Percentiles rank a stretch among this genome's conserved stretches.
Evolutionary conservation across 2,329 filamentous ascomycete species (phyloP).

Genomic region (Epichloe hybrida): DNA sequence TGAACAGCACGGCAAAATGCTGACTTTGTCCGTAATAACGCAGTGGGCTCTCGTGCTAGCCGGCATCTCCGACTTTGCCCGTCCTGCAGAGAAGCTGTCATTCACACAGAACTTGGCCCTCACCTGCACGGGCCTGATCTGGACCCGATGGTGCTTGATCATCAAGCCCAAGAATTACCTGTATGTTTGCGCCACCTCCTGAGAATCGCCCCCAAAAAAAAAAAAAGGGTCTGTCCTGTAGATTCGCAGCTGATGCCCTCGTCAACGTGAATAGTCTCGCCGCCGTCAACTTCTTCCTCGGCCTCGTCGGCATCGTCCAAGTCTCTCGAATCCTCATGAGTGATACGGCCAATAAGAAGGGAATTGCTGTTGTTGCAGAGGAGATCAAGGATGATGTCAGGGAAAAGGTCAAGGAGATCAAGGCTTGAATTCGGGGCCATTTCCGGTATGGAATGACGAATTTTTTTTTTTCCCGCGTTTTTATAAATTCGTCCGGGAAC

Average conservation of each 20-base stretch:
- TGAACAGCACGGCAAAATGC: neutral
- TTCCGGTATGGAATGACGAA: neutral
- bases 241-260: neutral
- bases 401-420: slow-evolving; percentile 15
- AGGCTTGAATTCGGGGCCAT: neutral
- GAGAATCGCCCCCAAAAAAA: neutral
- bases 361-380: slow-evolving; percentile 19
- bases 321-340: slow-evolving; percentile 60
- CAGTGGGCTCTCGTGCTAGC: slow-evolving; percentile 88
- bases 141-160: slow-evolving; percentile 97
- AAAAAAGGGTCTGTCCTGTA: neutral
- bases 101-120: slow-evolving; percentile 85
- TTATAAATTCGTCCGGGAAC: too few relatives aligned
- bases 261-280: slow-evolving; percentile 49
- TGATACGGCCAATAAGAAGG: slow-evolving; percentile 45
- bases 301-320: slow-evolving; percentile 73
- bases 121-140: slow-evolving; percentile 84
- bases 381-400: slow-evolving; percentile 29
- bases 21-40: neutral
- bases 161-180: slow-evolving; percentile 90
- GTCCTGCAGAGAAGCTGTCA: slow-evolving; percentile 84
- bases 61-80: slow-evolving; percentile 80
- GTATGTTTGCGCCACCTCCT: slow-evolving; percentile 32
- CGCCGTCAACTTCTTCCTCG: slow-evolving; percentile 96
- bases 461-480: too few relatives aligned